Base-by-base conservation (phyloP, 2,329 filamentous ascomycete species). In the Paraphaeosphaeria minitans region DNA sequence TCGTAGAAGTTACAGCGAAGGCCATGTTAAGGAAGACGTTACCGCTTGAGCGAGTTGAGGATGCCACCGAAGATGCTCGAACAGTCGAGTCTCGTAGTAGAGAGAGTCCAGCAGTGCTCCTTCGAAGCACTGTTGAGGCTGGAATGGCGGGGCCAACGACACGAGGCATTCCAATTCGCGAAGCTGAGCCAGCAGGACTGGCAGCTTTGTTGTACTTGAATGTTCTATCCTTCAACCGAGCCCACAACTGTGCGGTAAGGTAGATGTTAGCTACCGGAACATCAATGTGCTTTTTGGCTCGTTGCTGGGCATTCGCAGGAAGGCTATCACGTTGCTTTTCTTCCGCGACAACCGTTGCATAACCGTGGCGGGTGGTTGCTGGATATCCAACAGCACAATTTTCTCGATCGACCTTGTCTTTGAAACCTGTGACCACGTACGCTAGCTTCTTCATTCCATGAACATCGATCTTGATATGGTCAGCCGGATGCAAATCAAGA, bases 1-100 rank as follows among this genome's bases (percentile, higher is more conserved):
- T 66, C 4, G 81, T 79, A 61, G 92, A 91, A 0, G 92, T 94
- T 12, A 97, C 84, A 0, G 93, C 93, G 76, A 98, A 97, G 0
- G 87, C 87, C 93, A 97, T 97, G 43, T 88, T 87, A 1, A 84
- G 78, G 68, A 98, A 97, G 0, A 96, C 62, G 2, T 80, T 79
- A 19, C 67, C 72, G 19, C 66, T 70, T 47, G 65, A 64, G 47
- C 63, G 65, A 53, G 37, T 48, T 10, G 67, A 66, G 2, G 73
- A 74, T 8, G 70, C 66, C 6, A 73, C 68, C 37, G 74, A 73
- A 4, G 61, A 60, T 43, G 72, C 66, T 29, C 71, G 71, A 19
- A 65, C 64, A 12, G 67, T 66, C 3, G 65, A 63, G 19, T 70
- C 60, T 53, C 69, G 71, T 22, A 74, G 61, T 3, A 73, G 48